Conservation (phyloP, 1,284 basidiomycete genomes). For the Bondarzewia mesenterica region DNA sequence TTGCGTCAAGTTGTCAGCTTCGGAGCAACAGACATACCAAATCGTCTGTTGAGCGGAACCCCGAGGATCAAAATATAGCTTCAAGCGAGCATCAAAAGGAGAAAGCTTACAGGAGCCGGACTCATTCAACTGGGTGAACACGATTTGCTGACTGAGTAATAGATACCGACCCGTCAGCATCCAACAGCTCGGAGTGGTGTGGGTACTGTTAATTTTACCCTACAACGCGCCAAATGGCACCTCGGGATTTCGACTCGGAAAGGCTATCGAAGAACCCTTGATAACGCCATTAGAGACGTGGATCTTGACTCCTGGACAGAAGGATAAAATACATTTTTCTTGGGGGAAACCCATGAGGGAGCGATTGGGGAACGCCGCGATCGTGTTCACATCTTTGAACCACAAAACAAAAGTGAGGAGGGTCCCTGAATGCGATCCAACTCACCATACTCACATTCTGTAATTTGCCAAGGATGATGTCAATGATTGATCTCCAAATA, state of each 20-base stretch:
- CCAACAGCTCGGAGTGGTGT: neutral
- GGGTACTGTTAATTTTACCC: conserved; percentile 25
- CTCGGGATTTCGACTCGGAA: conserved; percentile 36
- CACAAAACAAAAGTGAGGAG: too few species aligned
- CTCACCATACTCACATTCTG: conserved; percentile 22
- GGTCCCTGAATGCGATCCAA: too few species aligned
- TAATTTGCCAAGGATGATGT: neutral
- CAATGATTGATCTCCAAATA: too few species aligned
- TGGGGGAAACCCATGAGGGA: conserved; percentile 53
- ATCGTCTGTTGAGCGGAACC: conserved; percentile 9
- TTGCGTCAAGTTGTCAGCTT: neutral
- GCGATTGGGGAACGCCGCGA: conserved; percentile 36
- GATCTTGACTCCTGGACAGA: neutral
- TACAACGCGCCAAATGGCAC: conserved; percentile 52
- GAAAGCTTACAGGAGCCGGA: conserved; percentile 27
- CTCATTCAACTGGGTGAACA: conserved; percentile 42
- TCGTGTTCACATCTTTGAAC: conserved; percentile 38
- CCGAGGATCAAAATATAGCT: neutral
- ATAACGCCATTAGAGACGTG: neutral
- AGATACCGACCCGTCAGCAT: neutral
- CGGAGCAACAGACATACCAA: conserved; percentile 7
- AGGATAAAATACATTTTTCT: conserved; percentile 37
- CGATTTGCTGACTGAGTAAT: conserved; percentile 42
- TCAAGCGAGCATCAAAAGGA: neutral
- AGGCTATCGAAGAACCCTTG: conserved; percentile 48